Percentiles rank a stretch among this genome's conserved stretches.
Conservation (phyloP, 306 rosid genomes). For the Elaeagnus macrophylla region DNA sequence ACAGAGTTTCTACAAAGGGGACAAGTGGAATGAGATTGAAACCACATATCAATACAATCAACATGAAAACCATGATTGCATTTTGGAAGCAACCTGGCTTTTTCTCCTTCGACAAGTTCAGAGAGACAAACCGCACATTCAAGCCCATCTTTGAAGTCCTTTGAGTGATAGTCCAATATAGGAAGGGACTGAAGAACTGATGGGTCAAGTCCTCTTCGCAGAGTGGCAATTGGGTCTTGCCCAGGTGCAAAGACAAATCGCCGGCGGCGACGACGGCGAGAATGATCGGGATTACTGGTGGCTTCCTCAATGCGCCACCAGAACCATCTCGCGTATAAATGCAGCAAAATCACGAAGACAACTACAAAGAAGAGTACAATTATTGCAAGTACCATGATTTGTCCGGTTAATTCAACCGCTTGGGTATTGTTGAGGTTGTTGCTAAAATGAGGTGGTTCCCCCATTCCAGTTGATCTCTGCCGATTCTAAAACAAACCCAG, state of each 20-base stretch:
- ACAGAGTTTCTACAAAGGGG: constrained; percentile 82
- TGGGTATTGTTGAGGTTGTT: constrained; percentile 15
- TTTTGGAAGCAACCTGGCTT: constrained; percentile 58
- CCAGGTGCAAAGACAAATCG: constrained; percentile 71
- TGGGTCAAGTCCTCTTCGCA: constrained; percentile 64
- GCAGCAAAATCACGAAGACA: constrained; percentile 63
- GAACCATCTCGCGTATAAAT: constrained; percentile 70
- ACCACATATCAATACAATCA: constrained; percentile 98
- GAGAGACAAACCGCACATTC: constrained; percentile 92
- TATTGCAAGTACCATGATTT: constrained; percentile 62
- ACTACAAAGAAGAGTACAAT: constrained; percentile 60
- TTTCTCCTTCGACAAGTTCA: constrained; percentile 66
- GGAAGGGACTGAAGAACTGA: constrained; percentile 61
- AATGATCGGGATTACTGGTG: constrained; percentile 13
- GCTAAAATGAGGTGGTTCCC: constrained; percentile 10
- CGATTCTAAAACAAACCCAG: not conserved
- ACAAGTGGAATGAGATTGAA: constrained; percentile 82
- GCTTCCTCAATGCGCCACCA: constrained; percentile 47
- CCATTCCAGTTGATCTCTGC: constrained; percentile 23
- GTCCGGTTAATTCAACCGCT: constrained; percentile 45
- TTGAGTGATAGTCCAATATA: constrained; percentile 33
- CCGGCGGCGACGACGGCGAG: constrained; percentile 41
- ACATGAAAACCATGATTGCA: constrained; percentile 95
- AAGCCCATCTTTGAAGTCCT: constrained; percentile 77
- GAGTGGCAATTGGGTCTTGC: constrained; percentile 37